Evolutionary conservation across 2,329 filamentous ascomycete species (phyloP).

Genomic region (Xylariaceae sp.): DNA sequence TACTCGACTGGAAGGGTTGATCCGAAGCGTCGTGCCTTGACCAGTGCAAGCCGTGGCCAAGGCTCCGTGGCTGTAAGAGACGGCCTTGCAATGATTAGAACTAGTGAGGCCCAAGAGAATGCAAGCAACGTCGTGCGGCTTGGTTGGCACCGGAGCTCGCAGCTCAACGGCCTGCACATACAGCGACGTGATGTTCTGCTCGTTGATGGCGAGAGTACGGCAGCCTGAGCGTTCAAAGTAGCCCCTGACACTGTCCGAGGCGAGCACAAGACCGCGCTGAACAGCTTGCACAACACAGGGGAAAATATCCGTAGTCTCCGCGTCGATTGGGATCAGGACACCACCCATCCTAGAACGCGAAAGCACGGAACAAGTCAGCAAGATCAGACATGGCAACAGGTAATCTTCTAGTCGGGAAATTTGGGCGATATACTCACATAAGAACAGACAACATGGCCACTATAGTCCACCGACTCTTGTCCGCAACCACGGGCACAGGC

Average conservation of each 20-base stretch:
- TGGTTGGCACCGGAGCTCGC: slow-evolving; percentile 29
- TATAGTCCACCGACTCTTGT: slow-evolving; percentile 65
- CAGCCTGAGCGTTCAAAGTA: slow-evolving; percentile 38
- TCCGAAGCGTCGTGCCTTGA: slow-evolving; percentile 46
- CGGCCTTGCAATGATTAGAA: slow-evolving; percentile 53
- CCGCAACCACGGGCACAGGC: slow-evolving; percentile 61
- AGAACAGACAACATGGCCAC: slow-evolving; percentile 64
- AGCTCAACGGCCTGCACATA: slow-evolving; percentile 29
- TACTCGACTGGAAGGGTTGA: slow-evolving; percentile 48
- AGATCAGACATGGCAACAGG: neutral
- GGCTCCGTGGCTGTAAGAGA: slow-evolving; percentile 56
- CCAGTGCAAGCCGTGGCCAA: slow-evolving; percentile 50
- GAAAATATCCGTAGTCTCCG: slow-evolving; percentile 38
- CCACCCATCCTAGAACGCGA: slow-evolving; percentile 38
- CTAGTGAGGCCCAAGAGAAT: slow-evolving; percentile 57
- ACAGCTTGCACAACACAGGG: slow-evolving; percentile 41
- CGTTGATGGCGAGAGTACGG: slow-evolving; percentile 40
- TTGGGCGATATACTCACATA: slow-evolving; percentile 52
- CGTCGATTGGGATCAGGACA: slow-evolving; percentile 47
- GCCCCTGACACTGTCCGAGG: slow-evolving; percentile 39
- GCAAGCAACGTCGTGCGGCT: slow-evolving; percentile 50
- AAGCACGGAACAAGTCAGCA: slow-evolving; percentile 4
- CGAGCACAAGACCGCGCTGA: slow-evolving; percentile 40
- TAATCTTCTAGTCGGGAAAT: neutral
- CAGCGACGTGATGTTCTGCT: slow-evolving; percentile 37